Evolutionary conservation across 176 grass and related monocot genomes (phyloP), one percentile per base, ranked within the genome.

Genomic region (Dendrocalamus sinicus): DNA sequence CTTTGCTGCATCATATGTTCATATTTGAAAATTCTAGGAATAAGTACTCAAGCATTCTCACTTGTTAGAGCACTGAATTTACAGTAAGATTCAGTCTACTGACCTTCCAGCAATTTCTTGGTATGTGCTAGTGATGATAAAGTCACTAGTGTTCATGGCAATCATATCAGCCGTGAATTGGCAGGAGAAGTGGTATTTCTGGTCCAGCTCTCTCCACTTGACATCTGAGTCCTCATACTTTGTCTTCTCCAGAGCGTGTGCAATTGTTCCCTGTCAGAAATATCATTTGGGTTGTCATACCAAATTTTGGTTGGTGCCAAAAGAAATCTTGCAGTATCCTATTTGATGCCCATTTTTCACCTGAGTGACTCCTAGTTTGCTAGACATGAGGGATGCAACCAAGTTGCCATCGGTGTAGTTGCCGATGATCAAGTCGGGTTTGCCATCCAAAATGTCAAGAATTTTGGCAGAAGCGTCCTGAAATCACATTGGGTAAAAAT

Each of bases 141-240:
- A 98, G 77, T 98, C 96, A 16, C 77, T 94, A 55, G 86, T 80
- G 75, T 98, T 98, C 96, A 98, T 98, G 4, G 96, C 85, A 71
- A 98, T 95, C 96, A 98, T 92, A 81, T 98, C 96, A 12, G 96
- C 96, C 1, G 93, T 98, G 71, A 98, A 98, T 79, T 98, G 96
- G 86, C 96, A 98, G 4, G 96, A 98, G 81, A 98, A 98, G 66
- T 98, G 96, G 77, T 98, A 98, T 54, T 92, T 94, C 30, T 85
- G 73, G 62, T 98, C 91, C 30, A 98, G 67, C 77, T 92, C 90
- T 77, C 91, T 95, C 96, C 96, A 98, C 73, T 94, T 95, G 48
- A 91, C 88, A 84, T 98, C 96, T 28, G 96, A 95, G 74, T 98
- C 90, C 70, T 91, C 93, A 20, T 98, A 98, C 84, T 98, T 98